Base-by-base conservation (phyloP, 2,329 filamentous ascomycete genomes). In the Ciborinia camelliae region DNA sequence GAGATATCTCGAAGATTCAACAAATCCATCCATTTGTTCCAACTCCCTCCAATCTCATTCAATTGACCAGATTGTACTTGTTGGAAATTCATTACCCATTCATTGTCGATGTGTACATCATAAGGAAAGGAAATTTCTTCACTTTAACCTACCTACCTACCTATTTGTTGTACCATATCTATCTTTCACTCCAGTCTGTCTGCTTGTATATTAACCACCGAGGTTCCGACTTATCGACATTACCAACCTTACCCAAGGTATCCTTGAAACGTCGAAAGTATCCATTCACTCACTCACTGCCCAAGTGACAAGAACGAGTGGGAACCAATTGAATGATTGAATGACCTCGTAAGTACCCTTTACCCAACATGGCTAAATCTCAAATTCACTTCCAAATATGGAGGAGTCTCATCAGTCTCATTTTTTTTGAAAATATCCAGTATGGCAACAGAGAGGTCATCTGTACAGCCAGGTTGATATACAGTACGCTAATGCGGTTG, bases 281-380 rank as follows among this genome's bases (percentile, higher is more conserved):
- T n/a, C n/a, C n/a, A n/a, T n/a, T n/a, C n/a, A n/a, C n/a, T n/a
- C n/a, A n/a, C n/a, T n/a, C n/a, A n/a, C n/a, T n/a, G n/a, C n/a
- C n/a, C n/a, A n/a, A n/a, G n/a, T n/a, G n/a, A n/a, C n/a, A n/a
- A 57, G 54, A 57, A 57, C 54, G 39, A 45, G 54, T 45, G 39
- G 54, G 39, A 32, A 7, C 54, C 54, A 45, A 57, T 45, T 23
- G 39, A 23, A 51, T 23, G n/a, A 51, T 20, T n/a, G 9, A 51
- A 30, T 15, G 23, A 15, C 35, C 35, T 57, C 7, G 54, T 57
- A 45, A 32, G 54, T 45, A 32, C 32, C 32, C 23, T 57, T n/a
- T 30, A 30, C 28, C 54, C 54, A 32, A 57, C 32, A 45, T 45
- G 3, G 18, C 18, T 43, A 18, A 6, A 3, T 18, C 28, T 18